Percentiles rank a stretch among this genome's conserved stretches.
Conservation (phyloP, 1,284 basidiomycete genomes). For the Paramarasmius palmivorus region DNA sequence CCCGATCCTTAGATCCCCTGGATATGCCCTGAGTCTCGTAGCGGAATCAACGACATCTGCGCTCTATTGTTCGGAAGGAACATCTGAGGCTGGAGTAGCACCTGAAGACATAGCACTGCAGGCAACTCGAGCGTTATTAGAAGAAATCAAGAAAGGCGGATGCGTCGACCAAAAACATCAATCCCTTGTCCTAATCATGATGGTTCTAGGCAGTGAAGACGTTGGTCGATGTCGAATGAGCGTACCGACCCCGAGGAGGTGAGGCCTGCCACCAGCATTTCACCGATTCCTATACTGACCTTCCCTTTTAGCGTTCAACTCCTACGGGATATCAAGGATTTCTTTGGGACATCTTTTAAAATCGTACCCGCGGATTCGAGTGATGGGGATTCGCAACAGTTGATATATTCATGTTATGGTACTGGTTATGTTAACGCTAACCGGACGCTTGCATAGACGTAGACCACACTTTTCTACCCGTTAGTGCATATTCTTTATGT, state of each 20-base stretch:
- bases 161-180: constrained; percentile 94
- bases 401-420: constrained; percentile 79
- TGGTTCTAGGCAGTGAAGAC: constrained; percentile 96
- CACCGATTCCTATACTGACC: not conserved
- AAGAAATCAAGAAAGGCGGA: constrained; percentile 81
- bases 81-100: constrained; percentile 75
- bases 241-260: constrained; percentile 81
- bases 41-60: constrained; percentile 92
- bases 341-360: constrained; percentile 78
- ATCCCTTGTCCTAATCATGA: constrained; percentile 83
- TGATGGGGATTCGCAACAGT: constrained; percentile 49
- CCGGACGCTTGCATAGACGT: constrained; percentile 60
- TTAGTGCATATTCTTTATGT: not conserved
- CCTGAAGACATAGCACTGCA: constrained; percentile 91
- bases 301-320: constrained; percentile 75
- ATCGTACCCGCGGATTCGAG: constrained; percentile 50
- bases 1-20: constrained; percentile 75
- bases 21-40: constrained; percentile 90
- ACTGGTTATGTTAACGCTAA: constrained; percentile 79
- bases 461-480: not conserved
- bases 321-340: constrained; percentile 78
- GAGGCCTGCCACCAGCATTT: constrained; percentile 34
- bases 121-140: constrained; percentile 77
- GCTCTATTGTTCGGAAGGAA: constrained; percentile 85
- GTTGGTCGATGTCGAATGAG: constrained; percentile 89